Evolutionary conservation across 805 yeast species (phyloP), one percentile per base, ranked within the genome.

Genomic region (Torulaspora microellipsoides): DNA sequence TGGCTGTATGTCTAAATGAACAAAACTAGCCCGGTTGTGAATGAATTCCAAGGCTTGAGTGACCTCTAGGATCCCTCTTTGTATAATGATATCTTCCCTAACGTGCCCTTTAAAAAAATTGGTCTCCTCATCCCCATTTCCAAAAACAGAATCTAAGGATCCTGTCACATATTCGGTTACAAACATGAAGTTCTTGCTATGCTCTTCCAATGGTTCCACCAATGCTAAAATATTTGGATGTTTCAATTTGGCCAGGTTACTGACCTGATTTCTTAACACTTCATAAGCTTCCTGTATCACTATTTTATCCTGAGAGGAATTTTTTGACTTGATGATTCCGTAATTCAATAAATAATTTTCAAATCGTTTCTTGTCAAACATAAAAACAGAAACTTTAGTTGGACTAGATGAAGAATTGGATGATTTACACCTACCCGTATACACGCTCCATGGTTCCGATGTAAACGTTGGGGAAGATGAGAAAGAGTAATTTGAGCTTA

Each of bases 141-240:
- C 65, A 30, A 72, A 66, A 2, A 73, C 65, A 0, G 79, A 68
- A 20, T 66, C 61, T 36, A 87, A 61, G 31, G 79, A 77, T 3
- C 76, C 76, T 0, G 75, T 71, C 6, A 93, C 81, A 28, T 81
- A 78, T 62, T 93, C 99, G 0, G 95, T 80, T 10, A 85, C 99
- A 68, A 93, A 91, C 42, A 83, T 59, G 52, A 90, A 74, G 45
- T 86, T 77, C 51, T 77, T 75, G 51, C 83, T 82, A 30, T 91
- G 85, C 52, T 89, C 95, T 63, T 93, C 98, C 48, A 90, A 65
- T 0, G 95, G 95, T 60, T 95, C 99, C 30, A 86, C 77, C 2
- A 93, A 72, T 1, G 89, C 81, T 36, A 93, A 66, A 23, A 93
- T 73, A 51, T 88, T 82, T 0, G 99, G 99, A 62, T 93, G 99